Evolutionary conservation across 768 basidiomycete genomes (phyloP).

Genomic region (Boletus reticulatus): DNA sequence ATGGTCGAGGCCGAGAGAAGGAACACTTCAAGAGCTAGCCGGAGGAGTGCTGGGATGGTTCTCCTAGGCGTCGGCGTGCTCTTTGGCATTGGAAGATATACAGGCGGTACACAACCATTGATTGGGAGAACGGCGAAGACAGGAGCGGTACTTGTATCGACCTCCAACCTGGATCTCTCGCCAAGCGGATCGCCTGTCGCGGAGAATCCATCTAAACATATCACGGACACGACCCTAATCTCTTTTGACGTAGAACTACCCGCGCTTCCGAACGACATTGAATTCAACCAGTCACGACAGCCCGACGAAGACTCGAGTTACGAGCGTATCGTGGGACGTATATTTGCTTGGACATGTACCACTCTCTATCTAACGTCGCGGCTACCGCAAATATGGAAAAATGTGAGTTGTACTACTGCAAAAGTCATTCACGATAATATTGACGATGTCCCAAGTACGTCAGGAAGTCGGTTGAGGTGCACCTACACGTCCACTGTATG

Average conservation of each 20-base stretch:
- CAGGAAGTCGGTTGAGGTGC: conserved; percentile 86
- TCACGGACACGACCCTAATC: background rate
- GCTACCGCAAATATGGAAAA: conserved; percentile 98
- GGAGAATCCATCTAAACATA: conserved; percentile 12
- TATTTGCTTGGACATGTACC: conserved; percentile 94
- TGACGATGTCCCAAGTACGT: conserved; percentile 52
- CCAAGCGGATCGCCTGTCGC: conserved; percentile 9
- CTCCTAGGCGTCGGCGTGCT: conserved; percentile 78
- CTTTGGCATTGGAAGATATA: conserved; percentile 61
- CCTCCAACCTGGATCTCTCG: background rate
- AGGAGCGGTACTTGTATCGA: conserved; percentile 47
- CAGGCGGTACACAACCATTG: conserved; percentile 29
- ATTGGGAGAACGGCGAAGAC: conserved; percentile 32
- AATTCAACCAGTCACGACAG: conserved; percentile 5
- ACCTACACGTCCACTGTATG: background rate
- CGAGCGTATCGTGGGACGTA: conserved; percentile 79
- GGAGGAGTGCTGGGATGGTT: conserved; percentile 73
- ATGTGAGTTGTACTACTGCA: conserved; percentile 55
- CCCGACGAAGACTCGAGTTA: conserved; percentile 26
- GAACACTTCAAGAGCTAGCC: conserved; percentile 60
- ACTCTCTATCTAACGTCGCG: conserved; percentile 91
- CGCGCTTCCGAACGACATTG: background rate
- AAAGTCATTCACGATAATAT: background rate
- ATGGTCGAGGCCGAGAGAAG: conserved; percentile 23
- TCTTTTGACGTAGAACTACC: conserved; percentile 21